Percentiles rank a stretch among this genome's conserved stretches.
Evolutionary conservation across 2,329 filamentous ascomycete genomes (phyloP).

Genomic region (Trichophyton simii): DNA sequence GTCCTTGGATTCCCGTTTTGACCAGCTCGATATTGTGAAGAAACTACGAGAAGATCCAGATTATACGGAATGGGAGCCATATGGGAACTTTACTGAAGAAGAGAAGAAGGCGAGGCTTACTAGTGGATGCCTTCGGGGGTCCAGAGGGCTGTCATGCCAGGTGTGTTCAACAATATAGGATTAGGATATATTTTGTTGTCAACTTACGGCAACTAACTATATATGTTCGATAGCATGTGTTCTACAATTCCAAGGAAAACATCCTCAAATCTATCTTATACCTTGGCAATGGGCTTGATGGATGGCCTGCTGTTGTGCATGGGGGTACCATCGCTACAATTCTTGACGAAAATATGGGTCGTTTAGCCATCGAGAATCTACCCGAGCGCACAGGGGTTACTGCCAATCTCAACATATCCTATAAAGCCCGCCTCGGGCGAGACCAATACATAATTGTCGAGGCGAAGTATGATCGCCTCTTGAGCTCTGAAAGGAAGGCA

Average conservation of each 20-base stretch:
- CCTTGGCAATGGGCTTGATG: conserved; percentile 51
- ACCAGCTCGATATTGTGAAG: conserved; percentile 28
- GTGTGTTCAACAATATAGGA: conserved; percentile 18
- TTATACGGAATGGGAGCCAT: conserved; percentile 29
- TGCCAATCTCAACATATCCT: conserved; percentile 48
- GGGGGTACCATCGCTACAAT: conserved; percentile 58
- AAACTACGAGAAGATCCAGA: conserved; percentile 27
- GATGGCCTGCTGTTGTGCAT: conserved; percentile 62
- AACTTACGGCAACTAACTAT: background rate
- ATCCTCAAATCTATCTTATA: conserved; percentile 53
- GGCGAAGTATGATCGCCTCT: conserved; percentile 30
- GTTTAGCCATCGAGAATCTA: conserved; percentile 44
- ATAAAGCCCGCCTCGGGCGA: conserved; percentile 48
- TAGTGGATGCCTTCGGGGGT: conserved; percentile 29
- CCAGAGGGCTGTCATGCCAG: conserved; percentile 30
- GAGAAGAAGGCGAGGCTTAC: conserved; percentile 27
- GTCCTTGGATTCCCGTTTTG: conserved; percentile 22
- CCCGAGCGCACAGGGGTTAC: conserved; percentile 42
- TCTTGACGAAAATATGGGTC: conserved; percentile 56
- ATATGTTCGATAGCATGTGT: conserved; percentile 42
- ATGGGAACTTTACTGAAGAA: conserved; percentile 25
- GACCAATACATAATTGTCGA: conserved; percentile 52
- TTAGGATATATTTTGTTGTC: background rate
- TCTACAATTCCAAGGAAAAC: conserved; percentile 47
- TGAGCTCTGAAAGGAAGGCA: conserved; percentile 29